phyloP scores from a whole-genome alignment of 1,284 basidiomycete species.

The Exobasidium rhododendri region DNA sequence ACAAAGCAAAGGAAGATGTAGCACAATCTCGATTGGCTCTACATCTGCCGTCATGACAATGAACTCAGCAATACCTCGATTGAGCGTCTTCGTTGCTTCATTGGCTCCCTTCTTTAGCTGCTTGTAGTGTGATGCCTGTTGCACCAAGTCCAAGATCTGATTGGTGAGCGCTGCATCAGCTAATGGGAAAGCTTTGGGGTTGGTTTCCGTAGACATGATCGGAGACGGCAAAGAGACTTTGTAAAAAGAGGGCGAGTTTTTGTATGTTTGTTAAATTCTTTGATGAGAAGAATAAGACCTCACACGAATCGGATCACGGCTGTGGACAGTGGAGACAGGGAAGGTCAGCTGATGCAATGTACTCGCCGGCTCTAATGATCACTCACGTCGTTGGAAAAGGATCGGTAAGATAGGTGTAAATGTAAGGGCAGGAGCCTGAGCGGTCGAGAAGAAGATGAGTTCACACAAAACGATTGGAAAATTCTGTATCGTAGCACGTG shows the following conservation, averaged over 20 bases:
- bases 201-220: conserved; percentile 39
- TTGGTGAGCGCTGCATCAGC: conserved; percentile 87
- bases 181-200: conserved; percentile 86
- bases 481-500: not conserved
- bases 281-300: not conserved
- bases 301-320: not conserved
- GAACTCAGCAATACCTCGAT: conserved; percentile 97
- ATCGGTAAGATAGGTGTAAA: too few species aligned
- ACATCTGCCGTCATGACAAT: conserved; percentile 88
- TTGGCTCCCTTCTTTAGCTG: conserved; percentile 98
- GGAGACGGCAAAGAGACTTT: not conserved
- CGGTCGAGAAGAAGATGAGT: too few species aligned
- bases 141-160: conserved; percentile 66
- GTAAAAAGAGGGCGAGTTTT: not conserved
- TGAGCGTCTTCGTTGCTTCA: conserved; percentile 92
- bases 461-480: too few species aligned
- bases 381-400: not conserved
- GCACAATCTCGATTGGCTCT: conserved; percentile 93
- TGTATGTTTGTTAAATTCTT: too few species aligned
- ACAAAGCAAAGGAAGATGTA: conserved; percentile 93
- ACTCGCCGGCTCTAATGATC: too few species aligned
- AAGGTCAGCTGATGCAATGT: too few species aligned
- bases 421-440: too few species aligned
- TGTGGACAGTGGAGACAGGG: too few species aligned
- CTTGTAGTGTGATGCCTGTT: conserved; percentile 71